Conservation (phyloP, 768 basidiomycete species). For the Vararia minispora region DNA sequence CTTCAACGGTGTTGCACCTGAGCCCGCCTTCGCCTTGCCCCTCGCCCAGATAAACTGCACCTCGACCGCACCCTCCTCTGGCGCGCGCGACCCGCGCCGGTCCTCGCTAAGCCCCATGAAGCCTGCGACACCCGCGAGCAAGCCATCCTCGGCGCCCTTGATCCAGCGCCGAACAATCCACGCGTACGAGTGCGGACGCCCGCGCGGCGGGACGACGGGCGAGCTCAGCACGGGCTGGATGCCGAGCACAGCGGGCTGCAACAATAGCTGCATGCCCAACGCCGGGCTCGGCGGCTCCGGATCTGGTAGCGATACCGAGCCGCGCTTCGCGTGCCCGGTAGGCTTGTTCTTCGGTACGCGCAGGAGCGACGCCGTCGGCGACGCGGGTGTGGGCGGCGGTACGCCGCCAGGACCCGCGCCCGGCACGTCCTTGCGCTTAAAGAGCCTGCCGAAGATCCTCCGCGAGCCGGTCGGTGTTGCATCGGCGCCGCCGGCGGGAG, state of each 20-base stretch:
- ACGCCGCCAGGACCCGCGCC: conserved; percentile 19
- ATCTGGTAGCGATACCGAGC: conserved; percentile 4
- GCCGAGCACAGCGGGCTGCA: conserved; percentile 46
- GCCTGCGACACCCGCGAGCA: conserved; percentile 34
- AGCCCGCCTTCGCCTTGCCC: conserved; percentile 23
- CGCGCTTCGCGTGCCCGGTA: conserved; percentile 10
- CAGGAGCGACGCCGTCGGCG: conserved; percentile 4
- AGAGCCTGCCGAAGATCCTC: conserved; percentile 57
- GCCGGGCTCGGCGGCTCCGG: conserved; percentile 5
- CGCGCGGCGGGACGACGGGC: conserved; percentile 25
- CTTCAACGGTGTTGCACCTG: neutral
- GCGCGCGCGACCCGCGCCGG: conserved; percentile 9
- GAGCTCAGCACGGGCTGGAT: conserved; percentile 57
- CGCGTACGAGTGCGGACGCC: conserved; percentile 43
- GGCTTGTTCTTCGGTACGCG: conserved; percentile 3
- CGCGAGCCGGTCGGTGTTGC: conserved; percentile 35
- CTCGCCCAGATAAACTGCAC: conserved; percentile 76
- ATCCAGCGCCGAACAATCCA: conserved; percentile 74
- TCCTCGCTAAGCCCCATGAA: conserved; percentile 19
- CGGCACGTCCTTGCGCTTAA: conserved; percentile 42
- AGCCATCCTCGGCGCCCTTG: conserved; percentile 40
- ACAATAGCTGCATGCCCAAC: conserved; percentile 10
- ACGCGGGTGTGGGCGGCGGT: conserved; percentile 21
- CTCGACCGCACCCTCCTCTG: conserved; percentile 31
- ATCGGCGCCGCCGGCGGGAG: conserved; percentile 14